Base-by-base conservation (phyloP, 208 protist species). In the Tetramitus jugosus region DNA sequence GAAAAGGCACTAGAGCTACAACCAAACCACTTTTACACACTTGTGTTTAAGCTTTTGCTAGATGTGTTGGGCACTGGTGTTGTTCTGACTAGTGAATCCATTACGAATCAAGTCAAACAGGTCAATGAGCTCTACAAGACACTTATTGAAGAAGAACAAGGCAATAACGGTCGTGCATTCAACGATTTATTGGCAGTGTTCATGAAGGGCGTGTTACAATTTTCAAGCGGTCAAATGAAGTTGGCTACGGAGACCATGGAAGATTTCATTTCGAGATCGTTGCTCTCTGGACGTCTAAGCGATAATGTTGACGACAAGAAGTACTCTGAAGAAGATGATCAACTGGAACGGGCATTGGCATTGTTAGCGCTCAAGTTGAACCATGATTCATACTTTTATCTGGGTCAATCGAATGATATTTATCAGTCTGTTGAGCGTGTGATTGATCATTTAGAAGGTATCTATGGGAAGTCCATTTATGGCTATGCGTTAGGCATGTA, bases 301-400 rank as follows among this genome's bases (percentile, higher is more conserved):
- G 49, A 26, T 20, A 56, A 26, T 10, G 20, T 20, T 56, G 10
- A 56, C 20, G 14, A 56, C 14, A 20, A 56, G 23, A 60, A 23
- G 37, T 40, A n/a, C n/a, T n/a, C n/a, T 35, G 52, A 33, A n/a
- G 68, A 75, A 60, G 43, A 75, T 39, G 31, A 60, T 35, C n/a
- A 60, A 40, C 13, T n/a, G 39, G 35, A 49, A 3, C 13, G 60
- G 2, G 3, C 68, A 1, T 42, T 42, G n/a, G 68, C 52, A 29
- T 10, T 20, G 2, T 23, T 75, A n/a, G 68, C 68, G 14, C 13
- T 75, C 3, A 75, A 75, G 31, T 60, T 75, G 52, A 43, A 23
- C 23, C 45, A 75, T 40, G 68, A 75, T 40, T 49, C n/a, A 3
- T 75, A 75, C 26, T 75, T 75, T 39, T 75, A 75, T 37, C n/a